Conservation (phyloP, 225 moss, liverwort and hornwort genomes). For the Anthoceros angustus region DNA sequence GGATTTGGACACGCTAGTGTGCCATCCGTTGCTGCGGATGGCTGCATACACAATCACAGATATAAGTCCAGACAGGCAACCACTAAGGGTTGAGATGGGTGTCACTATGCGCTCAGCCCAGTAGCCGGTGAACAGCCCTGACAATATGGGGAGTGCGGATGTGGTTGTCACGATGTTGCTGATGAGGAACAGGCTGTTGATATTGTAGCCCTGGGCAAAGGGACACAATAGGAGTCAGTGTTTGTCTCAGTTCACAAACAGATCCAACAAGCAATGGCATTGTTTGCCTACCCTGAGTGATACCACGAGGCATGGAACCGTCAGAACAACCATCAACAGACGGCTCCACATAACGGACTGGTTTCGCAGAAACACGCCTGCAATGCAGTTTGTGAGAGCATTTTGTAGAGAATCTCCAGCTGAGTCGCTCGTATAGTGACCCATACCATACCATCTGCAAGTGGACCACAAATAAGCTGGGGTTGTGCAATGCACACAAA, state of each 20-base stretch:
- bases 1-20: not conserved
- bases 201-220: constrained; percentile 1
- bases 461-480: too few relatives aligned
- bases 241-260: not conserved
- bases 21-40: not conserved
- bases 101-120: not conserved
- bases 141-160: not conserved
- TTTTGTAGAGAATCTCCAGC: not conserved
- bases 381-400: constrained; percentile 1
- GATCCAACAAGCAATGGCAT: not conserved
- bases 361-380: not conserved
- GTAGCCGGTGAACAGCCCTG: not conserved
- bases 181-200: not conserved
- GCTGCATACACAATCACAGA: not conserved
- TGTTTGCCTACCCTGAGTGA: not conserved
- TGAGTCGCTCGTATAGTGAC: not conserved
- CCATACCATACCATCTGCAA: not conserved
- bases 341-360: not conserved
- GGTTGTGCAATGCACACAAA: too few relatives aligned
- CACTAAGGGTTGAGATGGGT: not conserved
- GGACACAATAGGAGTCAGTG: not conserved
- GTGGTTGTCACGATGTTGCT: not conserved
- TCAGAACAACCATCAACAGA: not conserved
- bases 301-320: not conserved
- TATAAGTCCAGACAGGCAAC: not conserved